phyloP scores from a whole-genome alignment of 1,284 basidiomycete genomes.

The Ceratobasidium sp. region DNA sequence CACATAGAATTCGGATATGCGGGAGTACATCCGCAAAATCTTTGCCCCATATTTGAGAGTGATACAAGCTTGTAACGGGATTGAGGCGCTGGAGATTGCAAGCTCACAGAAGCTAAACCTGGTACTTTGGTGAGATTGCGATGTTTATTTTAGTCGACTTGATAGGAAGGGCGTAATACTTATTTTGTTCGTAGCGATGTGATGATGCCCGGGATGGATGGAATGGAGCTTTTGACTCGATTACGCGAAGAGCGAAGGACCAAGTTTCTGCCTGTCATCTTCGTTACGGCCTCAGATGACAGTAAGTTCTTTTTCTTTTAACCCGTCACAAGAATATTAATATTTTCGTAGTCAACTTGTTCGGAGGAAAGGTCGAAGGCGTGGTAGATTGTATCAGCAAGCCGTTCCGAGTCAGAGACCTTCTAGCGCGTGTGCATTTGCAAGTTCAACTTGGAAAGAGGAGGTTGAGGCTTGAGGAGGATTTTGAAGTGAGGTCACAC shows the following conservation, averaged over 20 bases:
- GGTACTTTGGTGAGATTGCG: conserved; percentile 5
- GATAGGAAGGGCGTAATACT: neutral
- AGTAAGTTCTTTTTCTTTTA: neutral
- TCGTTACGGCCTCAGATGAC: conserved; percentile 49
- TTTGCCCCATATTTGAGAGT: conserved; percentile 42
- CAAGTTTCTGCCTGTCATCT: conserved; percentile 50
- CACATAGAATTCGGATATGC: conserved; percentile 27
- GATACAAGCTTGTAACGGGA: conserved; percentile 5
- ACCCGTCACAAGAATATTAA: conserved; percentile 48
- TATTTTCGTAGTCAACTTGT: neutral
- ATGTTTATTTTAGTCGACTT: neutral
- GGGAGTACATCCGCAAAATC: conserved; percentile 46
- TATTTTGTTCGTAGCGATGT: conserved; percentile 20
- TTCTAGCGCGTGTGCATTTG: conserved; percentile 56
- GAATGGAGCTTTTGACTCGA: conserved; percentile 3
- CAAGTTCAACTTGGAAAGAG: conserved; percentile 51
- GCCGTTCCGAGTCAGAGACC: conserved; percentile 53
- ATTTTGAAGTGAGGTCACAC: conserved; percentile 52
- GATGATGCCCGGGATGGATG: conserved; percentile 26
- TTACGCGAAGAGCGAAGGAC: conserved; percentile 21
- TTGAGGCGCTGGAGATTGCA: conserved; percentile 12
- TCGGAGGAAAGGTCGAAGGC: conserved; percentile 45
- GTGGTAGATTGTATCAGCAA: conserved; percentile 55
- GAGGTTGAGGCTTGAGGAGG: conserved; percentile 51
- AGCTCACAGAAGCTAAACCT: conserved; percentile 4